These are phyloP conservation scores for Prunella vulgaris DNA, from an alignment of 257 asterid genomes.

Conservation along the genomic window DNA sequence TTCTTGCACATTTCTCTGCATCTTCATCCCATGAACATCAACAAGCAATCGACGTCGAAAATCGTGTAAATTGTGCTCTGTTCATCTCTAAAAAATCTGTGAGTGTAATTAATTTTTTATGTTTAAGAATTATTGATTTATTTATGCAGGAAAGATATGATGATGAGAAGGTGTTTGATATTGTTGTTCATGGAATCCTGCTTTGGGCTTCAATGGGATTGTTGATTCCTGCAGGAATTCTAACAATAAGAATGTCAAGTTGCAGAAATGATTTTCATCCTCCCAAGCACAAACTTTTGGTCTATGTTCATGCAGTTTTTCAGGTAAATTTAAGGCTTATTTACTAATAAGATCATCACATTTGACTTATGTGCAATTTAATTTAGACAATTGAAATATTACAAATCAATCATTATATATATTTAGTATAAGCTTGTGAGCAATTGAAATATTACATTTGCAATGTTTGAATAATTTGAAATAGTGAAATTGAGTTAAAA, in stretches of 20 bases:
- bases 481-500: too few species aligned
- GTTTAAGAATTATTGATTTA: not conserved
- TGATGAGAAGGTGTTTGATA: constrained; percentile 39
- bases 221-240: constrained; percentile 70
- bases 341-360: too few species aligned
- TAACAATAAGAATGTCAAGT: constrained; percentile 53
- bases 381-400: too few species aligned
- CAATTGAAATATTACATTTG: too few species aligned
- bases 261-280: constrained; percentile 31
- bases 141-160: constrained; percentile 34
- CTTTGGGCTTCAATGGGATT: constrained; percentile 80
- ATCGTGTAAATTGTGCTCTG: constrained; percentile 13
- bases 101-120: not conserved
- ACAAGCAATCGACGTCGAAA: constrained; percentile 6
- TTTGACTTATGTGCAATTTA: too few species aligned
- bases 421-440: too few species aligned
- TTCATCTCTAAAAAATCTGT: not conserved
- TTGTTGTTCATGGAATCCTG: constrained; percentile 65
- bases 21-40: constrained; percentile 27
- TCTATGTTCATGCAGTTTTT: constrained; percentile 53
- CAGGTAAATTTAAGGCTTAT: constrained; percentile 39
- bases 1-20: constrained; percentile 25
- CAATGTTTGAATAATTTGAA: too few species aligned
- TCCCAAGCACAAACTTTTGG: constrained; percentile 43
- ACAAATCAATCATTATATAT: too few species aligned